Evolutionary conservation across 208 protist species (phyloP), one percentile per base, ranked within the genome.

Genomic region (Trypanosoma avium): DNA sequence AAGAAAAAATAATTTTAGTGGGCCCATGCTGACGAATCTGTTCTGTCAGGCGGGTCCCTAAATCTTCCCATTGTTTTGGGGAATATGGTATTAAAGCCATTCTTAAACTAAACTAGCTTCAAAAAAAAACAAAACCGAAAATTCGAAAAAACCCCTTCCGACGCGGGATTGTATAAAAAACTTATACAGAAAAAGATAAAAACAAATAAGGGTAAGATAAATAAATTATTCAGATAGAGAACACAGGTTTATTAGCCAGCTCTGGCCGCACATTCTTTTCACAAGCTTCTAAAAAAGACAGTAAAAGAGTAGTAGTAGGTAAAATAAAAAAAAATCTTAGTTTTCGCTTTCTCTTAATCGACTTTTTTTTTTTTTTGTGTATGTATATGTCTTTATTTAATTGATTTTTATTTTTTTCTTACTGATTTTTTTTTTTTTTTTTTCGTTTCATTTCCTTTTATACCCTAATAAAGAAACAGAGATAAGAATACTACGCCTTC

Each of bases 401-500:
- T n/a, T n/a, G n/a, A n/a, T n/a, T n/a, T n/a, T n/a, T n/a, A n/a
- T n/a, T n/a, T n/a, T n/a, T n/a, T n/a, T n/a, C n/a, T n/a, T n/a
- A n/a, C n/a, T n/a, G n/a, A n/a, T n/a, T n/a, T n/a, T n/a, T n/a
- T n/a, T n/a, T n/a, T n/a, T n/a, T n/a, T n/a, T n/a, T n/a, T n/a
- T n/a, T n/a, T n/a, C n/a, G n/a, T n/a, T n/a, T n/a, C n/a, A n/a
- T n/a, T n/a, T n/a, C n/a, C n/a, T n/a, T n/a, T n/a, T n/a, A n/a
- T n/a, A n/a, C n/a, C 33, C 33, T 13, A 38, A 5, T 26, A 49
- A 32, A 52, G 13, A 42, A n/a, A 42, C 4, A 40, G 32, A 15
- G 4, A 56, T 32, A 24, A 9, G 36, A 17, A 17, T 17, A 45
- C 64, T 84, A 97, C 26, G 91, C 91, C 73, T 94, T 94, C 88